Evolutionary conservation across 257 asterid genomes (phyloP), one percentile per base, ranked within the genome.

Genomic region (Solanum etuberosum): DNA sequence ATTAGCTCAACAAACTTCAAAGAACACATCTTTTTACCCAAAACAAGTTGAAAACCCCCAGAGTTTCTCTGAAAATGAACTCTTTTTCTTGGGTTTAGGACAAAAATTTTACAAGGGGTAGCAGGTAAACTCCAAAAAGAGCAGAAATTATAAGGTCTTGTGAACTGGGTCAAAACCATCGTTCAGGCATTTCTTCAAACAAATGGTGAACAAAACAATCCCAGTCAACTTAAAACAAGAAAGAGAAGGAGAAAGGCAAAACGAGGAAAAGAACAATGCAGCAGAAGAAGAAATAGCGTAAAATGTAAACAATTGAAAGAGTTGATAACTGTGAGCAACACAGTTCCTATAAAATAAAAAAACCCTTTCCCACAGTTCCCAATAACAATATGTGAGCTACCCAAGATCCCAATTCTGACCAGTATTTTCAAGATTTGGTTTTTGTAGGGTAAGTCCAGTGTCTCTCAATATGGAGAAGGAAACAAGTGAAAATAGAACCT

Each of bases 141-240:
- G 84, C 43, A 63, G 70, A 87, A 85, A 51, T 59, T 34, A 57
- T 67, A 90, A 59, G 91, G 85, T 23, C 32, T 74, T 13, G 92
- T 68, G 23, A 85, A 54, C 87, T 81, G 88, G 86, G 80, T 43
- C 27, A 93, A 89, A 83, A 90, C 90, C 98, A 97, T 94, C 89
- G 88, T 89, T 91, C 92, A 92, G 98, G 98, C 99, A 97, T 95
- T 95, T 94, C 98, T 89, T 91, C 94, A 88, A 94, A 87, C 92
- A 91, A 68, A 57, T 18, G 23, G 89, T 12, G 73, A 14, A 20
- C 73, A 34, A 48, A 54, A 21, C 34, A 20, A 54, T 10, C 29
- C 51, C 87, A 43, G 14, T 25, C 10, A 35, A 31, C 7, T 20
- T 13, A 10, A 29, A 51, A 51, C 43, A 54, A 51, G 0, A 31